Base-by-base conservation (phyloP, 2,329 filamentous ascomycete genomes). In the Hymenoscyphus fructigenus region DNA sequence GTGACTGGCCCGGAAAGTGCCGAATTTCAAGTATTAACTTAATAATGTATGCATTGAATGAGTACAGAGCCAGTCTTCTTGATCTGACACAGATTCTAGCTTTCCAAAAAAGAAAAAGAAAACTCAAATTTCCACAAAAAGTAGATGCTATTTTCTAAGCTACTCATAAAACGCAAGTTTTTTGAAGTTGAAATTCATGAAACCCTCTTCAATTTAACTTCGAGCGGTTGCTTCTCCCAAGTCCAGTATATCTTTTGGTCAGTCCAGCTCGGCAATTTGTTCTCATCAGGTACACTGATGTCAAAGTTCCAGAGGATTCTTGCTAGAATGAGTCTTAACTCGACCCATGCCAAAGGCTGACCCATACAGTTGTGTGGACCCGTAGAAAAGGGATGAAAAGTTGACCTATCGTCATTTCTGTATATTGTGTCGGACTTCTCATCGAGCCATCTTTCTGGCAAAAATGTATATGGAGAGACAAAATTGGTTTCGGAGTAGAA, bases 351-450 rank as follows among this genome's bases (percentile, higher is more conserved):
- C 26, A 63, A 26, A 26, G 44, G 23, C n/a, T 64, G 59, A 0
- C 73, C 76, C 1, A 77, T 67, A 56, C 75, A 77, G 41, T 72
- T 74, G 5, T 71, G 69, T 5, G 73, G 71, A 0, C 76, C 75
- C 38, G 69, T 67, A 2, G 69, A 72, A 57, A 74, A 76, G 4
- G 57, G 26, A 47, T 75, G 73, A 17, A 76, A 66, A 0, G 67
- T 67, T 1, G 73, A 73, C 20, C 71, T 71, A 12, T 74, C 74
- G 53, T 80, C 78, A 3, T 62, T 59, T 1, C 58, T 62, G 55
- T 73, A 78, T 9, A 50, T 61, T 2, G 70, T 66, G 17, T 58
- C 38, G 2, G 57, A 53, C 1, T 32, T 55, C 5, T 57, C 53
- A 23, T 10, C 23, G 7, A 80, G 64, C 64, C 64, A 66, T 23